Evolutionary conservation across 1,284 basidiomycete genomes (phyloP), one percentile per base, ranked within the genome.

Genomic region (Salmacisia buchloeana): DNA sequence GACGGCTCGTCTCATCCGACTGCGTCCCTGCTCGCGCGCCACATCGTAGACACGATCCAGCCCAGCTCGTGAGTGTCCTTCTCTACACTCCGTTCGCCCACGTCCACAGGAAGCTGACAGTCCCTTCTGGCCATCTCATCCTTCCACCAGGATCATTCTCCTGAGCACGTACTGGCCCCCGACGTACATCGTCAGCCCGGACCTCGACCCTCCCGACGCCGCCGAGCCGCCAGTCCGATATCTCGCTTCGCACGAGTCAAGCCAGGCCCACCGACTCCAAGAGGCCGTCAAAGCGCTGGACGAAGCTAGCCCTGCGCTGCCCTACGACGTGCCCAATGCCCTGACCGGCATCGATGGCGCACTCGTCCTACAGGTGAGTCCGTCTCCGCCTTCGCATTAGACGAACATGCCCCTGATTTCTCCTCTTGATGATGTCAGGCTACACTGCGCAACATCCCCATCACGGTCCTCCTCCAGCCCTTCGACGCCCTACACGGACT

Each of bases 181-280:
- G 23, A 52, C 46, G 7, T 52, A 52, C 29, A 52, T 52, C 21
- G 25, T 52, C 46, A 52, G 46, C 25, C 46, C 46, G 6, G 46
- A 52, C 18, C 7, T 52, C 29, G 46, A 25, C n/a, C 23, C 46
- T 13, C 23, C 46, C 21, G 25, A 21, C n/a, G 23, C 46, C 9
- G 46, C 23, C 29, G 46, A 52, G 46, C 46, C 46, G 23, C 29
- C 46, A 2, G 46, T 52, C 1, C 46, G 46, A 29, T 52, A 21
- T 25, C 46, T 52, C n/a, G 29, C 23, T 27, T 52, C 46, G 12
- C 7, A 27, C 21, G 9, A 15, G 25, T 13, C 46, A 25, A n/a
- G n/a, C n/a, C n/a, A n/a, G n/a, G n/a, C n/a, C n/a, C n/a, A n/a
- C n/a, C n/a, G n/a, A n/a, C n/a, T n/a, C n/a, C n/a, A n/a, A n/a